Evolutionary conservation across 179 eudicot species (phyloP), one percentile per base, ranked within the genome.

Genomic region (Gypsophila paniculata): DNA sequence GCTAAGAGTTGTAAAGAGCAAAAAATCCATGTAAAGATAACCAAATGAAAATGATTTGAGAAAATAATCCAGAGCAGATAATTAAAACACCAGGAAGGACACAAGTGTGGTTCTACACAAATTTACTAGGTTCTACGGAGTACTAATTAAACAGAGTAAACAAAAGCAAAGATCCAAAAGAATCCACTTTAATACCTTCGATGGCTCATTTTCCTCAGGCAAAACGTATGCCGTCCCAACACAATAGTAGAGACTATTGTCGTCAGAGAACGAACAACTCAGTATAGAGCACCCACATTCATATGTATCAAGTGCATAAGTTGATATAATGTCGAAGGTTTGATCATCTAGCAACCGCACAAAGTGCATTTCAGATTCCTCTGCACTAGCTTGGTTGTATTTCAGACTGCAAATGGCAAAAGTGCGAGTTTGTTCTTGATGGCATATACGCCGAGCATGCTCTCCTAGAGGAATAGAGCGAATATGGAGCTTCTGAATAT

Each of bases 221-320:
- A 91, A 85, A 71, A 94, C 97, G 78, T 94, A 94, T 42, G 99
- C 96, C 60, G 99, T 91, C 54, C 99, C 99, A 68, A 94, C 91
- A 70, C 99, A 94, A 77, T 94, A 94, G 79, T 91, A 94, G 51
- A 90, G 88, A 73, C 88, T 94, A 78, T 25, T 76, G 73, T 94
- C 99, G 81, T 94, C 99, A 29, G 96, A 82, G 81, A 94, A 94
- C 39, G 99, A 90, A 87, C 99, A 94, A 76, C 96, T 94, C 23
- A 91, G 80, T 44, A 94, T 88, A 74, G 99, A 94, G 81, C 99
- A 94, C 63, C 96, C 99, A 74, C 83, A 80, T 86, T 94, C 97
- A 70, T 68, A 91, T 36, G 92, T 96, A 82, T 94, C 99, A 44
- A 94, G 97, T 29, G 96, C 84, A 72, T 91, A 90, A 15, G 96